Evolutionary conservation across 139 green algal genomes (phyloP).

Genomic region (Raphidocelis subcapitata): DNA sequence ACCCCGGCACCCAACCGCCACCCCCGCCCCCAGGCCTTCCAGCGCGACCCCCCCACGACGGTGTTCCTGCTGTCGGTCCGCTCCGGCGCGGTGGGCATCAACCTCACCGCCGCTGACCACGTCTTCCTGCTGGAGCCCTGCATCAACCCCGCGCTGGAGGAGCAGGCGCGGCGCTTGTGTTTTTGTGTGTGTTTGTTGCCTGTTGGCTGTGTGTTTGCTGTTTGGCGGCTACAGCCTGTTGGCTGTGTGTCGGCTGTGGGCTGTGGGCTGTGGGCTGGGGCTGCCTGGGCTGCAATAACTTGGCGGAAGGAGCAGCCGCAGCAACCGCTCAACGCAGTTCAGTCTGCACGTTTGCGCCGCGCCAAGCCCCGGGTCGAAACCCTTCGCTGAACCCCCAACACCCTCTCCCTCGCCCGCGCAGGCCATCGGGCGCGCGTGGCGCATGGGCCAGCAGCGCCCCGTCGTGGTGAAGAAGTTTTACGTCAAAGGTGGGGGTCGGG

Average conservation of each 20-base stretch:
- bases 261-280: no score
- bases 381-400: no score
- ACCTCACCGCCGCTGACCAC: slow-evolving; percentile 68
- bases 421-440: slow-evolving; percentile 72
- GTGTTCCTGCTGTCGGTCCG: slow-evolving; percentile 78
- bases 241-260: no score
- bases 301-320: no score
- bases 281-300: no score
- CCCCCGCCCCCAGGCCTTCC: slow-evolving; percentile 52
- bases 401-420: no score
- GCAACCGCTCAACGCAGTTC: no score
- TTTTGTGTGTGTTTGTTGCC: not conserved
- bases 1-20: no score
- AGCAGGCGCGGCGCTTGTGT: slow-evolving; percentile 18
- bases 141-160: slow-evolving; percentile 81
- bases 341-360: no score
- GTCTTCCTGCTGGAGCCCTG: slow-evolving; percentile 77
- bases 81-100: slow-evolving; percentile 24
- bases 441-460: slow-evolving; percentile 73
- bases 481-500: slow-evolving; percentile 45
- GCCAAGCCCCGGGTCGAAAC: no score
- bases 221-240: no score
- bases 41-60: slow-evolving; percentile 67
- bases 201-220: no score
- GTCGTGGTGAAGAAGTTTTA: slow-evolving; percentile 67